phyloP scores from a whole-genome alignment of 2,329 filamentous ascomycete genomes.

The Elsinoe fawcettii region DNA sequence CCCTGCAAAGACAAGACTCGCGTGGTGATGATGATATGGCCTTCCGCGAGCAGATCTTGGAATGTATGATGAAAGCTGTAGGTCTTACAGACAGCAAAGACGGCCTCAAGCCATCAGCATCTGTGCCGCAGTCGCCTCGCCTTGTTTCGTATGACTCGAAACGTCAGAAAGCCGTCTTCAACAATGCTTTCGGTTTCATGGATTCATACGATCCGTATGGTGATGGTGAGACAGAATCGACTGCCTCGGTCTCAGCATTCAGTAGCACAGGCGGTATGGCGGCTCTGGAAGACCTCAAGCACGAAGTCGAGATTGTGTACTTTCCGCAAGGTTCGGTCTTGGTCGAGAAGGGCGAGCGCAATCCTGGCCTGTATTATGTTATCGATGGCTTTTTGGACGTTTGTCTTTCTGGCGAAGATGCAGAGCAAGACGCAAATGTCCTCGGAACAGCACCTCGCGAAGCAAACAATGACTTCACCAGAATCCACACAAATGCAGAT shows the following conservation, averaged over 20 bases:
- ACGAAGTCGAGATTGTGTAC: conserved; percentile 94
- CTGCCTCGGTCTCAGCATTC: conserved; percentile 43
- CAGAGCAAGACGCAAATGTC: conserved; percentile 44
- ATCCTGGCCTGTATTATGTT: conserved; percentile 93
- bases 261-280: conserved; percentile 54
- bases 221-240: conserved; percentile 82
- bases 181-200: conserved; percentile 86
- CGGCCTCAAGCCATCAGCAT: conserved; percentile 59
- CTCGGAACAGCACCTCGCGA: conserved; percentile 35
- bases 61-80: conserved; percentile 93
- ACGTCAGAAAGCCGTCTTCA: conserved; percentile 70
- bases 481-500: conserved; percentile 15
- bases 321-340: conserved; percentile 91
- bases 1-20: conserved; percentile 65
- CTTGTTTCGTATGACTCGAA: conserved; percentile 77
- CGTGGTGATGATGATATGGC: conserved; percentile 72
- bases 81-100: conserved; percentile 66
- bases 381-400: conserved; percentile 96
- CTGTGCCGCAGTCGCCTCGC: conserved; percentile 76
- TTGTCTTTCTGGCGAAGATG: conserved; percentile 68
- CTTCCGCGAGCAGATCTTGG: conserved; percentile 82
- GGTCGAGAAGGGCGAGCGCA: conserved; percentile 94
- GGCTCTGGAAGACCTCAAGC: conserved; percentile 70
- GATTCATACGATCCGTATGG: conserved; percentile 68
- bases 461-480: conserved; percentile 25